Base-by-base conservation (phyloP, 352 stramenopile genomes). In the Pythium plurisporium region DNA sequence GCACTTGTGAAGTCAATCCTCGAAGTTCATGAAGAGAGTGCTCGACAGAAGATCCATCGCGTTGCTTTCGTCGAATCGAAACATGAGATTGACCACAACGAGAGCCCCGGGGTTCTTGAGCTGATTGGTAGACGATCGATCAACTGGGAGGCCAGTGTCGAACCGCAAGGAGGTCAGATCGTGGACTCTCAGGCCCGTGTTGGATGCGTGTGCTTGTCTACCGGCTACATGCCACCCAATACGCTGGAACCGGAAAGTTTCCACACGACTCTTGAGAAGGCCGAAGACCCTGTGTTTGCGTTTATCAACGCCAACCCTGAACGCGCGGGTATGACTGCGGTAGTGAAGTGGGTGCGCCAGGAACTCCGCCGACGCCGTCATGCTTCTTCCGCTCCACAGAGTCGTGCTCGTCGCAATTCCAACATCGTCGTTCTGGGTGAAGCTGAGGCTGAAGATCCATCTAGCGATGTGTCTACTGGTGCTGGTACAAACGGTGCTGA, bases 371-470 rank as follows among this genome's bases (percentile, higher is more conserved):
- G 83, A 50, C 76, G 54, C 44, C 33, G 53, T 23, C 29, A 79
- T 55, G 48, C 58, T 59, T 33, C 68, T 3, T 31, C 55, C 3
- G 40, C 59, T 15, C 52, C 43, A 10, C 43, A 44, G 30, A 46
- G 15, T 12, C 71, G 71, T 17, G 62, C 70, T 12, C 74, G 78
- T 15, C 75, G 80, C 38, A 79, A 89, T 42, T 94, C 86, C 14
- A 95, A 95, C 59, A 92, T 95, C 62, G 76, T 95, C 50, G 81
- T 95, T 5, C 70, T 95, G 20, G 86, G 83, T 23, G 86, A 95
- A 73, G 88, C 86, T 0, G 83, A 94, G 38, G 76, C 65, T 8
- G 76, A 93, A 53, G 76, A 65, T 49, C 36, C 81, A 41, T 80
- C 79, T 7, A 93, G 77, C 27, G 85, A 94, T 64, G 31, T 80